Evolutionary conservation across 345 rosid species (phyloP).

Genomic region (Eucalyptus rudis): DNA sequence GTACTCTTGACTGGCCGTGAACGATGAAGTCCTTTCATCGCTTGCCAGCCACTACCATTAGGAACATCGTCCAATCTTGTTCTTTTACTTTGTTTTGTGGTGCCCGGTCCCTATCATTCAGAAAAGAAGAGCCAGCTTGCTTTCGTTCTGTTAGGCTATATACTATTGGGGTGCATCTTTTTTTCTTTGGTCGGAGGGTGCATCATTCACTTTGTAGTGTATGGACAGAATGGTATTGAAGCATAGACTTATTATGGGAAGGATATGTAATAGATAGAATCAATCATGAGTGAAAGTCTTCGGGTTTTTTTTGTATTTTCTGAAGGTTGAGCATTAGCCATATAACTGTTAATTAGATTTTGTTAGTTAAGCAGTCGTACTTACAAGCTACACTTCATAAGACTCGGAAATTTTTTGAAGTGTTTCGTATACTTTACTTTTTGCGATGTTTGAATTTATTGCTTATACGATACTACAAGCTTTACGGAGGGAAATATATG

Average conservation of each 20-base stretch:
- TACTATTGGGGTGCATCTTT: accelerated
- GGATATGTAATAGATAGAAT: not conserved
- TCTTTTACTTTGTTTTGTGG: not conserved
- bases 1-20: not conserved
- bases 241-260: not conserved
- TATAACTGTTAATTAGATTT: not conserved
- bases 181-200: not conserved
- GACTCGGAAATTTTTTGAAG: not conserved
- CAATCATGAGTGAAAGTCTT: accelerated
- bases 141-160: not conserved
- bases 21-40: not conserved
- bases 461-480: too few species aligned
- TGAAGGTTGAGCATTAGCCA: not conserved
- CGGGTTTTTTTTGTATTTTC: not conserved
- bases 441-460: too few species aligned
- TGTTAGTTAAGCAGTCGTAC: not conserved
- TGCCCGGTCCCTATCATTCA: not conserved
- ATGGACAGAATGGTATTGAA: not conserved
- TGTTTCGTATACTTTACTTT: not conserved
- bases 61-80: accelerated
- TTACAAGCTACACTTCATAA: not conserved
- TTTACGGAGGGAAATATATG: too few species aligned
- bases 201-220: not conserved
- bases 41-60: not conserved
- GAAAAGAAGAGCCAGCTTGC: not conserved